Evolutionary conservation across 2,329 filamentous ascomycete genomes (phyloP).

Genomic region (Passalora sequoiae): DNA sequence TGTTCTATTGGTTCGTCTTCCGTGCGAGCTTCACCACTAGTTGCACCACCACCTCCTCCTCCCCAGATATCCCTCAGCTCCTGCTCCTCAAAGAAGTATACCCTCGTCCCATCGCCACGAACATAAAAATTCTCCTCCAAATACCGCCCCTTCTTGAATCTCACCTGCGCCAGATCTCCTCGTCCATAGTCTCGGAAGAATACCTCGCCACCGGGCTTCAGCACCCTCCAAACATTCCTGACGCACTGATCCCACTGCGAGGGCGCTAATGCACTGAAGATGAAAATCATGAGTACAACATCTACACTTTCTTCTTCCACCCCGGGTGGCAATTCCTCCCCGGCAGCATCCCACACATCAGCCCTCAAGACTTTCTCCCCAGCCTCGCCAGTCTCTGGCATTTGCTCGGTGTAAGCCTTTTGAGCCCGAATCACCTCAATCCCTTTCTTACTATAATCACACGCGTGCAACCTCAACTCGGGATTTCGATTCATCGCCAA

Average conservation of each 20-base stretch:
- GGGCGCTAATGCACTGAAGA: constrained; percentile 88
- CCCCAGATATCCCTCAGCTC: constrained; percentile 78
- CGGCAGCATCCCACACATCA: constrained; percentile 89
- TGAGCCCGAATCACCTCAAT: constrained; percentile 85
- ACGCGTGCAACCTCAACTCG: constrained; percentile 78
- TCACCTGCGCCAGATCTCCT: constrained; percentile 90
- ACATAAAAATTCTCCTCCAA: constrained; percentile 97
- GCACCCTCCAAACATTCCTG: constrained; percentile 69
- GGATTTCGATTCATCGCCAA: constrained; percentile 78
- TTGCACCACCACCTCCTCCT: constrained; percentile 38
- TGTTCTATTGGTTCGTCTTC: constrained; percentile 8
- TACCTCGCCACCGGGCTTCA: constrained; percentile 90
- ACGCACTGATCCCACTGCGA: constrained; percentile 79
- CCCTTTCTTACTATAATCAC: constrained; percentile 92
- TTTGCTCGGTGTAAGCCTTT: constrained; percentile 63
- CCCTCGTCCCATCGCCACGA: constrained; percentile 86
- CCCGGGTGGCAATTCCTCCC: constrained; percentile 64
- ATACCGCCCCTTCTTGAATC: constrained; percentile 92
- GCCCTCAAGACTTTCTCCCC: constrained; percentile 60
- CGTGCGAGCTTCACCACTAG: too few species aligned
- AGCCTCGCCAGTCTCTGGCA: too few species aligned
- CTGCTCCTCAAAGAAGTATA: constrained; percentile 93
- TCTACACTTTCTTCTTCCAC: constrained; percentile 77
- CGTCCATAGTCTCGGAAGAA: constrained; percentile 95
- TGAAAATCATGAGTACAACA: constrained; percentile 90